A percentile compares a stretch with the other conserved stretches of the same genome.
These are phyloP conservation scores for Pichia inconspicua DNA, from an alignment of 1,139 yeast species.

Conservation along the genomic window DNA sequence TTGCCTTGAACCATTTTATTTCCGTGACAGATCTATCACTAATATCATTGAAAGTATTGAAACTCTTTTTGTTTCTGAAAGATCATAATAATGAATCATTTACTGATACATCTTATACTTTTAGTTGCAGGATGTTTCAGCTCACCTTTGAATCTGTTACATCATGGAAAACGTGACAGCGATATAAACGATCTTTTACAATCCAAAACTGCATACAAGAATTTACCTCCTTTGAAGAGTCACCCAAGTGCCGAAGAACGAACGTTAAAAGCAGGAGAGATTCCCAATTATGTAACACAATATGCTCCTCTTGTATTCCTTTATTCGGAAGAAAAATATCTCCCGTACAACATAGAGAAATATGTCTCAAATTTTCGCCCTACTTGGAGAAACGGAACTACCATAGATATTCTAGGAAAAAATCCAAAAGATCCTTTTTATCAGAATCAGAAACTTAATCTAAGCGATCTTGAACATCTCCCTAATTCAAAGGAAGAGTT, in stretches of 20 bases:
- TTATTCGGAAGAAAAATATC: slow-evolving; percentile 80
- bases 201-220: slow-evolving; percentile 12
- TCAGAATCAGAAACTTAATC: slow-evolving; percentile 24
- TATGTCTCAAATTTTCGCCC: slow-evolving; percentile 59
- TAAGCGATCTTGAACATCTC: slow-evolving; percentile 34
- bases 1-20: too few species aligned
- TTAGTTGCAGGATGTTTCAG: not conserved
- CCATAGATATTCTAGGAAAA: slow-evolving; percentile 31
- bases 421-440: slow-evolving; percentile 12
- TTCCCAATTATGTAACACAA: slow-evolving; percentile 70
- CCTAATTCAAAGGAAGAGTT: slow-evolving; percentile 16
- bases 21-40: too few species aligned
- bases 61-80: too few species aligned
- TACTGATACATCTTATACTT: not conserved
- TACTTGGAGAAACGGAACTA: slow-evolving; percentile 40
- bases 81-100: too few species aligned
- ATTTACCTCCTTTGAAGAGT: slow-evolving; percentile 24
- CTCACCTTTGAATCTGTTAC: not conserved
- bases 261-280: slow-evolving; percentile 41
- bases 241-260: slow-evolving; percentile 24
- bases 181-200: slow-evolving; percentile 3
- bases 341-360: slow-evolving; percentile 73
- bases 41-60: too few species aligned
- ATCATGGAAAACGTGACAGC: slow-evolving; percentile 1
- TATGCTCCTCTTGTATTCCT: slow-evolving; percentile 77